phyloP scores from a whole-genome alignment of 768 basidiomycete species.

The Nevesoporus exiguus region DNA sequence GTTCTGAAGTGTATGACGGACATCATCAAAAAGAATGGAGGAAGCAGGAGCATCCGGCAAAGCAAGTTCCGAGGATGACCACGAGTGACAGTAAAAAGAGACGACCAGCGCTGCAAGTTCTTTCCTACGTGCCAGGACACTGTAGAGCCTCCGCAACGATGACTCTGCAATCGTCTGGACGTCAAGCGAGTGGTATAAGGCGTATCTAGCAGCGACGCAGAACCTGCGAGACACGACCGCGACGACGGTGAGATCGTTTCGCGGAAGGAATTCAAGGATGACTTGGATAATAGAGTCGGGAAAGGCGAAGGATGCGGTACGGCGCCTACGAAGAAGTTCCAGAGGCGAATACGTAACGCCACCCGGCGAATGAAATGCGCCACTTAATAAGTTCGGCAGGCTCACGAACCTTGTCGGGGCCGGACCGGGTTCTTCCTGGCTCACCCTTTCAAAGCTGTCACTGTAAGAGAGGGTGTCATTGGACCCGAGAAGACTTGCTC shows the following conservation, averaged over 20 bases:
- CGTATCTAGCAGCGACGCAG: constrained; percentile 19
- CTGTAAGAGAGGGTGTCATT: constrained; percentile 7
- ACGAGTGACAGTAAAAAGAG: constrained; percentile 23
- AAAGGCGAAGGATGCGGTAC: constrained; percentile 4
- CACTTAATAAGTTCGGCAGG: constrained; percentile 21
- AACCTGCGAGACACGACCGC: constrained; percentile 25
- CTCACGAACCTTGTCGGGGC: constrained; percentile 10
- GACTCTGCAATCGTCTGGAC: constrained; percentile 12
- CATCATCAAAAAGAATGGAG: constrained; percentile 12
- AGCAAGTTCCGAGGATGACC: constrained; percentile 15
- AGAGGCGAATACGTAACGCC: neutral
- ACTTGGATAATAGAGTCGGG: constrained; percentile 18
- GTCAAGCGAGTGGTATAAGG: constrained; percentile 24
- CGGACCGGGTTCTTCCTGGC: neutral
- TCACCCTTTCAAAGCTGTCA: constrained; percentile 1
- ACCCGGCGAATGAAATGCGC: constrained; percentile 4
- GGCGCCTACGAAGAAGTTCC: neutral
- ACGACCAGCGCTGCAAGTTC: constrained; percentile 25
- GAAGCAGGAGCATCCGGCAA: constrained; percentile 6
- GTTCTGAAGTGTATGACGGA: constrained; percentile 27
- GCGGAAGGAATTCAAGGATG: constrained; percentile 23
- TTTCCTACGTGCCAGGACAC: constrained; percentile 15
- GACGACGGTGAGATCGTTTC: constrained; percentile 15
- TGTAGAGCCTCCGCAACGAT: constrained; percentile 15
- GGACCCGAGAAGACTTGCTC: constrained; percentile 27